Conservation (phyloP, 768 basidiomycete genomes). For the Ephemerocybe angulata region DNA sequence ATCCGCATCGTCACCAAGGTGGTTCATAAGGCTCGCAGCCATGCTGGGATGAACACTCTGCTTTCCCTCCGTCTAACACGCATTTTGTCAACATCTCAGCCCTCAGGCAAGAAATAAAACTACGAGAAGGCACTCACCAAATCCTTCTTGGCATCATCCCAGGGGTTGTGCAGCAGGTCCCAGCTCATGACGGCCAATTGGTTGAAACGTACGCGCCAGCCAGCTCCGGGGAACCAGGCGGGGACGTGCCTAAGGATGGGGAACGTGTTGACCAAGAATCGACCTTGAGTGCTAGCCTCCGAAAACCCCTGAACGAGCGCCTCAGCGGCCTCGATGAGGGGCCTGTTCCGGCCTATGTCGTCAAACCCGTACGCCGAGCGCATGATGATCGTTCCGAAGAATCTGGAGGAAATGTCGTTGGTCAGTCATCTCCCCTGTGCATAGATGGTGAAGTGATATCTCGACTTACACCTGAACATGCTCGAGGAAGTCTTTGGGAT, state of each 20-base stretch:
- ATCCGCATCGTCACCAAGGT: constrained; percentile 1
- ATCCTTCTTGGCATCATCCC: not conserved
- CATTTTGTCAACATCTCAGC: not conserved
- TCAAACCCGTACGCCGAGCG: not conserved
- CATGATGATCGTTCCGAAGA: constrained; percentile 1
- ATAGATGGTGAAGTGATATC: not conserved
- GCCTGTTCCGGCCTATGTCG: not conserved
- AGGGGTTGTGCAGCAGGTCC: not conserved
- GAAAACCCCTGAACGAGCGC: not conserved
- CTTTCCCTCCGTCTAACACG: not conserved
- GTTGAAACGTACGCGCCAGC: not conserved
- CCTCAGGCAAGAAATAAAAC: not conserved
- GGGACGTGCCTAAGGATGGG: constrained; percentile 6
- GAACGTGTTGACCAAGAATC: constrained; percentile 2
- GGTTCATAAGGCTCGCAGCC: constrained; percentile 3
- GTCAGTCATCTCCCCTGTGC: not conserved
- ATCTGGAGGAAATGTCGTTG: not conserved
- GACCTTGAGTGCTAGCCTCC: constrained; percentile 1
- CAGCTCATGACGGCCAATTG: not conserved
- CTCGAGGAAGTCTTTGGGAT: constrained; percentile 7
- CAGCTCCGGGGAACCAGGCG: constrained; percentile 6
- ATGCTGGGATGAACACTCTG: not conserved
- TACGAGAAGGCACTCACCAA: not conserved
- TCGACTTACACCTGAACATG: constrained; percentile 3
- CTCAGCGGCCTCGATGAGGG: not conserved